Conservation (phyloP, 495 filamentous ascomycete genomes). For the Bacidia rubella region DNA sequence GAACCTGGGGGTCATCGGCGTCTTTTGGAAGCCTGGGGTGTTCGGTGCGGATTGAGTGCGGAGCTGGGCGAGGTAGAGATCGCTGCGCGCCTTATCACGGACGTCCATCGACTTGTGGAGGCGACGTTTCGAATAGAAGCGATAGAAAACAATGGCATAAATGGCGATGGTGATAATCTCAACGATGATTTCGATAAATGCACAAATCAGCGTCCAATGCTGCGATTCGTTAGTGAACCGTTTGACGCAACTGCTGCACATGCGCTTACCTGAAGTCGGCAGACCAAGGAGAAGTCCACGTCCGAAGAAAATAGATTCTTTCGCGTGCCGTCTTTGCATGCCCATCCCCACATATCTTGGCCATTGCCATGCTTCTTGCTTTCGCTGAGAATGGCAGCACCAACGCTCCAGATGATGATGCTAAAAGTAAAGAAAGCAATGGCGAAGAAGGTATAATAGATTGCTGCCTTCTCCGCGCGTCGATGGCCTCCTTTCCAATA, state of each 20-base stretch:
- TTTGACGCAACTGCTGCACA: not conserved
- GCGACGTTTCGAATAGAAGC: slow-evolving; percentile 86
- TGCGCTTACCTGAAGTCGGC: slow-evolving; percentile 68
- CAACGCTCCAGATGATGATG: slow-evolving; percentile 83
- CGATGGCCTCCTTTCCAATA: slow-evolving; percentile 84
- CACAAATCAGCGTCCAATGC: slow-evolving; percentile 94
- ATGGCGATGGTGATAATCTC: slow-evolving; percentile 83
- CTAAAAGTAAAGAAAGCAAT: slow-evolving; percentile 89
- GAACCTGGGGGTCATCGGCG: slow-evolving; percentile 37
- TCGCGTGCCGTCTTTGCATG: slow-evolving; percentile 78
- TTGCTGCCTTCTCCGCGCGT: slow-evolving; percentile 77
- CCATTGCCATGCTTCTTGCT: slow-evolving; percentile 55
- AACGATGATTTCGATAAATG: slow-evolving; percentile 90
- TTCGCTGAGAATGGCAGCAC: slow-evolving; percentile 70
- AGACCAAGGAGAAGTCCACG: slow-evolving; percentile 83
- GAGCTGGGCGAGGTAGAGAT: slow-evolving; percentile 91
- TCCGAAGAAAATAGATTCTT: slow-evolving; percentile 58
- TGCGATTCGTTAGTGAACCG: slow-evolving; percentile 27
- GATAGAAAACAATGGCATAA: slow-evolving; percentile 90
- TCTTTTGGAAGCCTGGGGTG: slow-evolving; percentile 62
- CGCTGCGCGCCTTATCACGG: slow-evolving; percentile 83
- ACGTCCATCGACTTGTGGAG: slow-evolving; percentile 93
- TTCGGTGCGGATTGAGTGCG: slow-evolving; percentile 87
- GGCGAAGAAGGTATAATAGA: slow-evolving; percentile 89
- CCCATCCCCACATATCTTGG: slow-evolving; percentile 94